Base-by-base conservation (phyloP, 148 eudicot species). In the Camellia granthamiana region DNA sequence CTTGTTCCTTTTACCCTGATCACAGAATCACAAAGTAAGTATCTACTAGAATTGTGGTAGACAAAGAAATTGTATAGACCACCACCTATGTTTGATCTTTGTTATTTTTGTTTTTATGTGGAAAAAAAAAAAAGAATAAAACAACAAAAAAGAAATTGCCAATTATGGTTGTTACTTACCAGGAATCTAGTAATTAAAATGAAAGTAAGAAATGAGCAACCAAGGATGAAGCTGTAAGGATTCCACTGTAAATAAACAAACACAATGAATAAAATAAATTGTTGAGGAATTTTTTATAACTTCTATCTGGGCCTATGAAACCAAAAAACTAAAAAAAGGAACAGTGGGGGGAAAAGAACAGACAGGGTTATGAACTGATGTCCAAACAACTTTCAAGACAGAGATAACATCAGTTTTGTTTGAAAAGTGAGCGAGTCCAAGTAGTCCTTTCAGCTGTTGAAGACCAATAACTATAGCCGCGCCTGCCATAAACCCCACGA, bases 401-500 rank as follows among this genome's bases (percentile, higher is more conserved):
- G 92, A 90, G 79, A 90, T 74, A 23, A 88, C 61, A 82, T 90
- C 92, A 11, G 90, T 85, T 76, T 90, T 88, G 52, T 83, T 84
- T 3, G 92, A 85, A 42, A 82, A 83, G 71, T 88, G 79, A 42
- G 75, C 80, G 43, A 90, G 84, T 41, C 90, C 92, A 10, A 90
- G 80, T 51, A 90, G 46, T 51, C 92, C 91, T 81, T 90, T 90
- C 8, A 90, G 87, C 83, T 90, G 92, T 80, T 90, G 92, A 44
- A 90, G 90, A 38, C 89, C 89, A 13, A 90, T 90, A 15, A 86
- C 79, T 44, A 86, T 79, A 71, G 92, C 92, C 11, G 91, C 92
- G 66, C 92, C 92, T 8, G 84, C 91, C 89, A 88, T 86, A 83
- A 90, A 90, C 76, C 92, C 92, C 18, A 90, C 89, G 59, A 87